Conservation (phyloP, 768 basidiomycete genomes). For the Mycena belliarum region DNA sequence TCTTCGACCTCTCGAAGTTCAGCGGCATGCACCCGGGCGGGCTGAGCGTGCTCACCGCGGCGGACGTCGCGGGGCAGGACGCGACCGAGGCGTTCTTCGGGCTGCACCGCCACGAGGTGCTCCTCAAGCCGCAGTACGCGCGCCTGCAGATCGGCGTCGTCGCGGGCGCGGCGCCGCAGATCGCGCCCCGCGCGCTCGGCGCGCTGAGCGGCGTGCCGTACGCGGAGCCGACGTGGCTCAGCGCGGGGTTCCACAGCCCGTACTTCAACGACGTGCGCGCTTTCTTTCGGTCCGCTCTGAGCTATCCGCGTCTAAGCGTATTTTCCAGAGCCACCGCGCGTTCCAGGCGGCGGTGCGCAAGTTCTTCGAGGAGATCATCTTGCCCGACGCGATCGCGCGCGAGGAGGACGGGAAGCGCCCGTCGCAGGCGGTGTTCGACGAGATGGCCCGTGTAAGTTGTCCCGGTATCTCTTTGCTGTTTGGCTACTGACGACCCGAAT, state of each 20-base stretch:
- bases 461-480: conserved; percentile 18
- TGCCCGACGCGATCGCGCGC: conserved; percentile 58
- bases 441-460: conserved; percentile 51
- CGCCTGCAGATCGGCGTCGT: conserved; percentile 77
- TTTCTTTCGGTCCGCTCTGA: no score
- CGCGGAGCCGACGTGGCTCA: conserved; percentile 84
- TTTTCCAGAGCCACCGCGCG: conserved; percentile 54
- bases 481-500: conserved; percentile 25
- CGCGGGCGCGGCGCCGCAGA: conserved; percentile 57
- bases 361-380: conserved; percentile 71
- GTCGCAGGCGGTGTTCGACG: conserved; percentile 71
- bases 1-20: conserved; percentile 74
- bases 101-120: conserved; percentile 84
- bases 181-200: conserved; percentile 53
- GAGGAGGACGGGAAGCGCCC: conserved; percentile 93
- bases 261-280: conserved; percentile 66
- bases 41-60: conserved; percentile 59
- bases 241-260: conserved; percentile 65
- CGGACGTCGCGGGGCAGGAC: conserved; percentile 79
- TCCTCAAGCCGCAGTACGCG: conserved; percentile 71
- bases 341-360: conserved; percentile 65
- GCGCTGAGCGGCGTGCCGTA: conserved; percentile 78
- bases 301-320: no score
- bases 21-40: conserved; percentile 76
- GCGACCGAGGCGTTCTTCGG: conserved; percentile 87